Conservation (phyloP, 495 filamentous ascomycete species). For the Penicillium ochrochloron region DNA sequence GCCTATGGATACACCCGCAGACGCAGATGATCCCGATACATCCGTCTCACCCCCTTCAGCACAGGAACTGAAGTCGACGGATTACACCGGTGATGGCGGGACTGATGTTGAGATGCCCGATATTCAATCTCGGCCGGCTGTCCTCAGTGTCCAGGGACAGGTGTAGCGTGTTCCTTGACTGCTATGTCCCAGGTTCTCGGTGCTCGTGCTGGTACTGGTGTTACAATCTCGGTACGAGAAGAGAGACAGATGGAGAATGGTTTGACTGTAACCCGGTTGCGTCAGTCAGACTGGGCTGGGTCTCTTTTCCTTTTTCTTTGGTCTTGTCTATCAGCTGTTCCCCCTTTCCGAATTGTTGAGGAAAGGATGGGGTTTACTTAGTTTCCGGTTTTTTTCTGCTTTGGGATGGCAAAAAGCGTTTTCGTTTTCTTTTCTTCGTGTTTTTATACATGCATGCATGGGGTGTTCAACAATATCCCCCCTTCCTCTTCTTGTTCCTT, state of each 20-base stretch:
- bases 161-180: constrained; percentile 17
- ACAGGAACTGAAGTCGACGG: constrained; percentile 29
- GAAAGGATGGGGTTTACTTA: neutral
- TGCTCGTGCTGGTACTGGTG: neutral
- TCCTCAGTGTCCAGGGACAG: constrained; percentile 33
- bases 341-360: no score
- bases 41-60: constrained; percentile 28
- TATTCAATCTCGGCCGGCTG: constrained; percentile 16
- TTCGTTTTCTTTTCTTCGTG: neutral
- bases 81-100: constrained; percentile 11
- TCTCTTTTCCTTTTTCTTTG: neutral
- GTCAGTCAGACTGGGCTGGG: neutral
- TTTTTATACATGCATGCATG: neutral
- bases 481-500: neutral
- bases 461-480: neutral
- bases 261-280: neutral
- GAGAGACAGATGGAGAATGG: neutral
- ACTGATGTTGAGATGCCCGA: constrained; percentile 20
- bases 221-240: neutral
- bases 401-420: neutral
- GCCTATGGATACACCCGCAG: constrained; percentile 24
- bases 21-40: constrained; percentile 29
- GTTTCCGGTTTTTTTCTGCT: neutral
- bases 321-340: neutral
- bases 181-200: neutral